Base-by-base conservation (phyloP, 1,284 basidiomycete genomes). In the Sporisorium graminicola region DNA sequence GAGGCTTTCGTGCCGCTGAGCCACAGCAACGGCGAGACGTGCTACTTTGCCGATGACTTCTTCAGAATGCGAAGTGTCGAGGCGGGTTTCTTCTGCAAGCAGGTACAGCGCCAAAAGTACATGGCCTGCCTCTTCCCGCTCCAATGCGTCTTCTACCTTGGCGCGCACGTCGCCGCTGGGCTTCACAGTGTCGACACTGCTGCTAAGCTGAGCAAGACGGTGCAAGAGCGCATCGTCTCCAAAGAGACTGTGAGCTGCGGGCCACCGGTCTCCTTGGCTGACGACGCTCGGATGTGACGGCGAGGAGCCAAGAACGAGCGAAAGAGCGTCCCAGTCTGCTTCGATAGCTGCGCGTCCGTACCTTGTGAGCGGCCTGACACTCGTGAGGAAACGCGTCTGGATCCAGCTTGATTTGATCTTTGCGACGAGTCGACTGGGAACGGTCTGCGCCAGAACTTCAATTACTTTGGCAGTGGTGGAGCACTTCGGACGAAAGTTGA, bases 41-140 rank as follows among this genome's bases (percentile, higher is more conserved):
- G 42, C 59, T 22, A 66, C 53, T 12, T 46, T 50, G 20, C n/a
- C 24, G 14, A 40, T 46, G 12, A 49, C 59, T 1, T 37, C 33
- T 12, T 27, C 31, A n/a, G 59, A 8, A 8, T 53, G 37, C 12
- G 64, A 66, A 7, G 46, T 37, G 42, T 77, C 75, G 33, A 75
- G 65, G 14, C 46, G 64, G 8, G 67, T 61, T 33, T 82, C 79
- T 33, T 76, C 70, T 24, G 78, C 77, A 27, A 76, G 64, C 33
- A 82, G 62, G 57, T 82, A 79, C 24, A 82, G 67, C 37, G 35
- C 47, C 29, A 63, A 7, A n/a, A 59, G 24, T 3, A 55, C 33
- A 18, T 54, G 53, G 8, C 51, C 14, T n/a, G 57, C 55, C 5
- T 72, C 69, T 5, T 42, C 27, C 7, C 7, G 31, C 2, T 55